Percentiles rank a stretch among this genome's conserved stretches.
Evolutionary conservation across 192 early-diverging fungal species (phyloP).

Genomic region (Dimargaris verticillata): DNA sequence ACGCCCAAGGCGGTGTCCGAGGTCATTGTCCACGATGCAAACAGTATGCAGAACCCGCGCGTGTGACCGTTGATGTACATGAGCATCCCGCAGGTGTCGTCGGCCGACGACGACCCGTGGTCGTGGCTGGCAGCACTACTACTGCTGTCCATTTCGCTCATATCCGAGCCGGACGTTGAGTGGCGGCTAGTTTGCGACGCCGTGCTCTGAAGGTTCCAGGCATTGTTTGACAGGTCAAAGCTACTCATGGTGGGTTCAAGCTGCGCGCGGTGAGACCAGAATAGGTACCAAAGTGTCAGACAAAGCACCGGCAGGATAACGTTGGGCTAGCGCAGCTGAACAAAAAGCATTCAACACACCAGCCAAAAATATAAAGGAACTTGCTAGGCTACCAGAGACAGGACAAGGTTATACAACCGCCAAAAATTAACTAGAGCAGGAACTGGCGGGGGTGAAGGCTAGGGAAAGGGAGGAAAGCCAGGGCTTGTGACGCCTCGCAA

Average conservation of each 20-base stretch:
- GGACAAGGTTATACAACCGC: no score
- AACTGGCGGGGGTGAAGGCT: no score
- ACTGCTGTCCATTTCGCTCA: slow-evolving; percentile 1
- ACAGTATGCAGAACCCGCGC: slow-evolving; percentile 3
- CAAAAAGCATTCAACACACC: no score
- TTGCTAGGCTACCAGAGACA: no score
- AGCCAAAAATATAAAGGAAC: no score
- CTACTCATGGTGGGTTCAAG: neutral
- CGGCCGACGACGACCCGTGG: neutral
- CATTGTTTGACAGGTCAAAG: slow-evolving; percentile 2
- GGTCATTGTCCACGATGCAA: slow-evolving; percentile 7
- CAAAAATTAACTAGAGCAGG: no score
- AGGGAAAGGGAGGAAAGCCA: no score
- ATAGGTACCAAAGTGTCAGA: no score
- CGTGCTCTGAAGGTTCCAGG: neutral
- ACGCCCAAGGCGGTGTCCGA: slow-evolving; percentile 1
- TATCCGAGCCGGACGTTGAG: neutral
- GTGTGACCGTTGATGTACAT: slow-evolving; percentile 10
- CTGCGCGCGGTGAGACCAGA: no score
- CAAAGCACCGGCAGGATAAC: no score
- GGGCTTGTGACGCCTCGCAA: no score
- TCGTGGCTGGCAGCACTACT: neutral
- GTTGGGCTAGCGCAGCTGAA: no score
- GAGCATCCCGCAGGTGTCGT: slow-evolving; percentile 7
- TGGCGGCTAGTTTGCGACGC: neutral